Conservation (phyloP, 2,329 filamentous ascomycete species). For the Phyllosticta citribraziliensis region DNA sequence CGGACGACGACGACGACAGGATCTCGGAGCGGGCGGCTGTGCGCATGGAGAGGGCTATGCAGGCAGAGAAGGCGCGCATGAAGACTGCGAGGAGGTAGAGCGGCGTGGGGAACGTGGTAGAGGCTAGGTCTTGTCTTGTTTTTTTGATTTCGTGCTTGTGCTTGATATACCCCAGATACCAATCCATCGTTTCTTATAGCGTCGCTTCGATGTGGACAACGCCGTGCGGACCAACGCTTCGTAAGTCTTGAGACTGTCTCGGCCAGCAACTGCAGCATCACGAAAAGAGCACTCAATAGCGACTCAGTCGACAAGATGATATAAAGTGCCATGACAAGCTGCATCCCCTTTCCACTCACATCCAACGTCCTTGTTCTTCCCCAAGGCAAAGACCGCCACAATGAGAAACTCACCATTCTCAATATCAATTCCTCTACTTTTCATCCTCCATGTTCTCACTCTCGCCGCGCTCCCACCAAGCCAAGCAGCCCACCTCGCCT, state of each 20-base stretch:
- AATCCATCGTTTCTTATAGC: not conserved
- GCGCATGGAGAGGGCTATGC: not conserved
- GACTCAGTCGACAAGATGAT: not conserved
- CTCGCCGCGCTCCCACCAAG: not conserved
- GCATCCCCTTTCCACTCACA: not conserved
- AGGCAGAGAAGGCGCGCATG: slow-evolving; percentile 4
- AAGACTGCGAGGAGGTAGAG: not conserved
- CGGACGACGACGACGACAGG: not conserved
- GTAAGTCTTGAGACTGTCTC: not conserved
- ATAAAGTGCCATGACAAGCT: not conserved
- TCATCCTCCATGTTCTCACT: not conserved
- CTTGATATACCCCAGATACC: slow-evolving; percentile 2
- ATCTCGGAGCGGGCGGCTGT: not conserved
- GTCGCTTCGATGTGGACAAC: not conserved
- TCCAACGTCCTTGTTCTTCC: too few species aligned
- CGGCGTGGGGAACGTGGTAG: not conserved
- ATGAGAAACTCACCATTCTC: too few species aligned
- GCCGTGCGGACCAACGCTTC: too few species aligned
- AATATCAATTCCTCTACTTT: too few species aligned
- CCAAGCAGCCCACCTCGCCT: not conserved
- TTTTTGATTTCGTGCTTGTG: not conserved
- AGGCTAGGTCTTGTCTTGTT: not conserved
- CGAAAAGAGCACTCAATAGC: not conserved
- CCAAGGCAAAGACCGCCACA: too few species aligned
- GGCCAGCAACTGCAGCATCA: not conserved